Percentiles rank a stretch among this genome's conserved stretches.
These are phyloP conservation scores for Geotrichum cucujoidarum DNA, from an alignment of 1,139 yeast genomes.

Conservation along the genomic window DNA sequence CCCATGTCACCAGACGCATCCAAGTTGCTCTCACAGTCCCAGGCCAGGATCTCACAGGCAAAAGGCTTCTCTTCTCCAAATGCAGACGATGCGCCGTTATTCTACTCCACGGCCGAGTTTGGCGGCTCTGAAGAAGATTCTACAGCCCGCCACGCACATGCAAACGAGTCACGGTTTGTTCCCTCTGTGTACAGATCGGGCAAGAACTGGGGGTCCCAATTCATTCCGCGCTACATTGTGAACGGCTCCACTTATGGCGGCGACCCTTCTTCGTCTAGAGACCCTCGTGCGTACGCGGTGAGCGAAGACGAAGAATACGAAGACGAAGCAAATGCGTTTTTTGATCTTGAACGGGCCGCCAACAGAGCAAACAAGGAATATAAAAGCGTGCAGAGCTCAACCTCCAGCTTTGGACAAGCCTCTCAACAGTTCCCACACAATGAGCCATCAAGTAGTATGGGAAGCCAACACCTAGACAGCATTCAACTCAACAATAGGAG, in stretches of 20 bases:
- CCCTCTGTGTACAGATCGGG: slow-evolving; percentile 24
- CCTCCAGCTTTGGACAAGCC: slow-evolving; percentile 10
- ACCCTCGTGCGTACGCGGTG: slow-evolving; percentile 2
- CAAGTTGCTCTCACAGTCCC: slow-evolving; percentile 38
- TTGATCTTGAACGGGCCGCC: slow-evolving; percentile 16
- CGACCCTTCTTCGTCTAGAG: slow-evolving; percentile 1
- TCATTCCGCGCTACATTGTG: slow-evolving; percentile 21
- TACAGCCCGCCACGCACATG: slow-evolving; percentile 9
- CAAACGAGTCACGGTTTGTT: slow-evolving; percentile 3
- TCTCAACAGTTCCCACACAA: slow-evolving; percentile 3
- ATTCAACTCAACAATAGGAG: slow-evolving; percentile 13
- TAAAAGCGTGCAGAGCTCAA: slow-evolving; percentile 12
- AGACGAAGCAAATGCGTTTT: slow-evolving; percentile 15
- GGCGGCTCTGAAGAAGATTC: slow-evolving; percentile 26
- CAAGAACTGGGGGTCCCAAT: slow-evolving; percentile 27
- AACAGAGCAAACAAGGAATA: slow-evolving; percentile 4
- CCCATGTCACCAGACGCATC: slow-evolving; percentile 35
- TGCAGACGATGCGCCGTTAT: slow-evolving; percentile 32
- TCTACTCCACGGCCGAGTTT: slow-evolving; percentile 31
- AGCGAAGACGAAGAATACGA: slow-evolving; percentile 18
- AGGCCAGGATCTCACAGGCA: slow-evolving; percentile 28
- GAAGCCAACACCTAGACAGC: slow-evolving; percentile 12
- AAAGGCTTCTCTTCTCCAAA: slow-evolving; percentile 9
- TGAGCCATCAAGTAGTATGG: background rate
- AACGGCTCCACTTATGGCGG: slow-evolving; percentile 6